phyloP scores from a whole-genome alignment of 2,329 filamentous ascomycete genomes.

The Aureobasidium sp. region DNA sequence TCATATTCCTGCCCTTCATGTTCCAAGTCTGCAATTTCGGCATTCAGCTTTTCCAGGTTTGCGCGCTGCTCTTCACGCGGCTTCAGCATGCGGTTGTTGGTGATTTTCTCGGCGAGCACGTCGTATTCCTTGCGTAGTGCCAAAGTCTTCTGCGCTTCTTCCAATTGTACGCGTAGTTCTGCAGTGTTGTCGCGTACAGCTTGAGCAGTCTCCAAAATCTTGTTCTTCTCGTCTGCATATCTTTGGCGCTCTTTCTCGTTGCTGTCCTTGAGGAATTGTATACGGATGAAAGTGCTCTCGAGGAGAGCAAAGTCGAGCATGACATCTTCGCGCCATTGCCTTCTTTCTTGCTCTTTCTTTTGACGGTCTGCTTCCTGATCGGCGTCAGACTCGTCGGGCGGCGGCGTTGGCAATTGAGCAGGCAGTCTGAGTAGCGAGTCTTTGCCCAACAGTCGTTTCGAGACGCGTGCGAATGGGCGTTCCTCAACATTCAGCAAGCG shows the following conservation, averaged over 20 bases:
- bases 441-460: constrained; percentile 67
- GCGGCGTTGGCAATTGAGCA: constrained; percentile 57
- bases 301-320: constrained; percentile 84
- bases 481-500: constrained; percentile 87
- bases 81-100: constrained; percentile 68
- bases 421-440: constrained; percentile 55
- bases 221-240: constrained; percentile 71
- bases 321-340: constrained; percentile 73
- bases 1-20: constrained; percentile 76
- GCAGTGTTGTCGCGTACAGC: constrained; percentile 68
- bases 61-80: constrained; percentile 76
- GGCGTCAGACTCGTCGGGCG: constrained; percentile 52
- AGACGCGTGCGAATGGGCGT: constrained; percentile 82
- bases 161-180: constrained; percentile 65
- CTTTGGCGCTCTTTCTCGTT: constrained; percentile 77
- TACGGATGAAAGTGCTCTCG: constrained; percentile 75
- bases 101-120: constrained; percentile 79
- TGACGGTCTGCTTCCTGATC: constrained; percentile 40
- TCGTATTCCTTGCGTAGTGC: constrained; percentile 80
- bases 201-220: constrained; percentile 72
- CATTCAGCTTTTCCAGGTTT: constrained; percentile 72
- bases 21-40: constrained; percentile 82
- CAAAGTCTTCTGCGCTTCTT: constrained; percentile 67
- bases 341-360: constrained; percentile 48
- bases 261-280: constrained; percentile 78